Conservation (phyloP, 805 yeast genomes). For the Sugiyamaella floridensis region DNA sequence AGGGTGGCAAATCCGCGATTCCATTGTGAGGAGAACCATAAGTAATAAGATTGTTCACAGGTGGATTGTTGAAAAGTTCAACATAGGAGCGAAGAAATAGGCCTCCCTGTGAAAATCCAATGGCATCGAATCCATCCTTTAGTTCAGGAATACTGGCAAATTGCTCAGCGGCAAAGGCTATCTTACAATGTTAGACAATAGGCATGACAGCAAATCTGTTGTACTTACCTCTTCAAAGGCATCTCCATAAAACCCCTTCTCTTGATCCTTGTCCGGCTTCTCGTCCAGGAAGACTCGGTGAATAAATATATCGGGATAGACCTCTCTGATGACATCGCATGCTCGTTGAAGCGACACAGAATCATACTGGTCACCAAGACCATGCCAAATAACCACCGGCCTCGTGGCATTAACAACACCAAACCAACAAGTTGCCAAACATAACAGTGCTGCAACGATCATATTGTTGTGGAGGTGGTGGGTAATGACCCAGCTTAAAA, state of each 20-base stretch:
- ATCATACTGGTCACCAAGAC: constrained; percentile 69
- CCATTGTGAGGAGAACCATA: constrained; percentile 84
- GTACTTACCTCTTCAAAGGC: constrained; percentile 39
- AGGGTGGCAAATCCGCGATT: constrained; percentile 56
- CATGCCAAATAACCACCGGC: constrained; percentile 78
- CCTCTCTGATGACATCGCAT: constrained; percentile 35
- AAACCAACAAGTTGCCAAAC: background rate
- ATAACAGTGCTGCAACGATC: background rate
- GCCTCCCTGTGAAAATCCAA: constrained; percentile 84
- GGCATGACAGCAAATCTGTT: background rate
- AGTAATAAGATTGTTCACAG: constrained; percentile 51
- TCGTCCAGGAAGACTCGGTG: constrained; percentile 48
- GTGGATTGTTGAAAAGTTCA: constrained; percentile 46
- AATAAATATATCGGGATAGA: constrained; percentile 45
- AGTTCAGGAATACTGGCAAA: constrained; percentile 42
- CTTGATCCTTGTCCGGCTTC: constrained; percentile 47
- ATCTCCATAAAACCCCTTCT: constrained; percentile 52
- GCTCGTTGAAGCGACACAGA: constrained; percentile 51
- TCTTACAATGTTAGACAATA: constrained; percentile 7
- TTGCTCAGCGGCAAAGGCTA: constrained; percentile 50
- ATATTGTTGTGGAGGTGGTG: no score
- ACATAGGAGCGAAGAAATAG: constrained; percentile 62
- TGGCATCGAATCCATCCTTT: constrained; percentile 54
- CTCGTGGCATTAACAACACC: background rate
- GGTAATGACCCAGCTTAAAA: no score